phyloP scores from a whole-genome alignment of 805 yeast species.

The Cyberlindnera xishuangbannaensis region DNA sequence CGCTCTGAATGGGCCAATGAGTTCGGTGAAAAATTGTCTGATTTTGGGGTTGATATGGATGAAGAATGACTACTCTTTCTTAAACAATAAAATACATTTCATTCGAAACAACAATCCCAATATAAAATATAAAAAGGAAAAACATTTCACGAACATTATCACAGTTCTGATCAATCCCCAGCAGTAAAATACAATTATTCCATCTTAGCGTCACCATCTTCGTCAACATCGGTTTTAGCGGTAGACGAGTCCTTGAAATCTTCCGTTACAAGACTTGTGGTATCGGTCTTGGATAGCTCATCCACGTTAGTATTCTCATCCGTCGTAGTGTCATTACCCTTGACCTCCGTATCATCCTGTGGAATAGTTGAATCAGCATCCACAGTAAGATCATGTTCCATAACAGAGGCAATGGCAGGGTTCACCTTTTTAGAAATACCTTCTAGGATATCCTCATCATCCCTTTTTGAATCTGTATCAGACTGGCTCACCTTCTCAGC shows the following conservation, averaged over 20 bases:
- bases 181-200: constrained; percentile 12
- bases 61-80: background rate
- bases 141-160: too few species aligned
- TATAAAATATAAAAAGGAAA: constrained; percentile 1
- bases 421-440: constrained; percentile 15
- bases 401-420: constrained; percentile 20
- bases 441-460: constrained; percentile 4
- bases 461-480: constrained; percentile 20
- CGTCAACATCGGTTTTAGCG: constrained; percentile 17
- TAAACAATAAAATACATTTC: background rate
- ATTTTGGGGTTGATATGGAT: constrained; percentile 82
- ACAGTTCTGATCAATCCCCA: too few species aligned
- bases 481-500: constrained; percentile 16
- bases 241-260: constrained; percentile 10
- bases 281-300: constrained; percentile 10
- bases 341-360: constrained; percentile 41
- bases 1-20: constrained; percentile 63
- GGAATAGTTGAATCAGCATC: constrained; percentile 47
- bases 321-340: constrained; percentile 35
- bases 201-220: constrained; percentile 31
- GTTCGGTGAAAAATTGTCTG: constrained; percentile 78
- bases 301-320: constrained; percentile 42
- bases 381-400: constrained; percentile 27
- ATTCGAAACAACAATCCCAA: background rate
- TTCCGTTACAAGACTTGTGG: constrained; percentile 16